Evolutionary conservation across 768 basidiomycete genomes (phyloP).

Genomic region (Chiua virens): DNA sequence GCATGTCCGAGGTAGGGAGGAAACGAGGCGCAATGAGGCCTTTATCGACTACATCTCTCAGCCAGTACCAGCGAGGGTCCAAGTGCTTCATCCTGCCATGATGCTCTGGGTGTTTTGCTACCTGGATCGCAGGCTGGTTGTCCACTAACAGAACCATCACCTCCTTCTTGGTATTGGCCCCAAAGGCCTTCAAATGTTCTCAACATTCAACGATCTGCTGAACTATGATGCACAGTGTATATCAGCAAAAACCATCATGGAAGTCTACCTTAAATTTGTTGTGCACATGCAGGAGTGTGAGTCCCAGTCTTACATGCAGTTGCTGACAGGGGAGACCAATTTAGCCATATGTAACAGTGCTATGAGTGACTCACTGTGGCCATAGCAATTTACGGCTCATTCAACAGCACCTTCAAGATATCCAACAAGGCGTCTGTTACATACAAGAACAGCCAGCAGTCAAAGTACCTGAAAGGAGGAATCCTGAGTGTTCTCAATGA

Average conservation of each 20-base stretch:
- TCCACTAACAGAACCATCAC: background rate
- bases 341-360: too few species aligned
- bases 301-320: background rate
- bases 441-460: background rate
- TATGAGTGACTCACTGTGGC: too few species aligned
- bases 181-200: background rate
- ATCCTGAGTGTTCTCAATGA: background rate
- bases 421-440: constrained; percentile 9
- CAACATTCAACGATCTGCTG: background rate
- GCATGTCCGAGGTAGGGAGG: too few species aligned
- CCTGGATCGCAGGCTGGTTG: too few species aligned
- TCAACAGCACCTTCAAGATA: constrained; percentile 18
- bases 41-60: too few species aligned
- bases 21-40: too few species aligned
- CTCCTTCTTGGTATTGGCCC: background rate
- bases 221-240: background rate
- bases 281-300: background rate
- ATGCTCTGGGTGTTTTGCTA: too few species aligned
- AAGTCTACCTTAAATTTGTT: background rate
- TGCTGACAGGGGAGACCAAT: background rate
- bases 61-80: too few species aligned
- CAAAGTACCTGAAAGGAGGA: background rate
- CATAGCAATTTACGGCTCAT: constrained; percentile 5
- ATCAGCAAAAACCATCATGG: background rate
- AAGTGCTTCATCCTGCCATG: too few species aligned